Percentiles rank a stretch among this genome's conserved stretches.
These are phyloP conservation scores for Nemophila menziesii DNA, from an alignment of 257 asterid genomes.

Conservation along the genomic window DNA sequence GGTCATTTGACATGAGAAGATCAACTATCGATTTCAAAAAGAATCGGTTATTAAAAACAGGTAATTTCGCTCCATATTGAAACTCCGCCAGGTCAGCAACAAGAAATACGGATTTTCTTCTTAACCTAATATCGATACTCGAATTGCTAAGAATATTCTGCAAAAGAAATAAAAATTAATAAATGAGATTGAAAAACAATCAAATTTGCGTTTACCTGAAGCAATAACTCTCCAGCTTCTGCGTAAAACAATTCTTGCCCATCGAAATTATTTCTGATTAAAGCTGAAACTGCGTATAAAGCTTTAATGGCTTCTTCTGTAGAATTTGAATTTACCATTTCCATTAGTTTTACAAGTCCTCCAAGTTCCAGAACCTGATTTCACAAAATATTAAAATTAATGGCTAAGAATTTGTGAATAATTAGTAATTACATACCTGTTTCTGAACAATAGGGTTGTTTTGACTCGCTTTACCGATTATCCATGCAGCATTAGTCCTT, in stretches of 20 bases:
- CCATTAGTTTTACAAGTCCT: constrained; percentile 42
- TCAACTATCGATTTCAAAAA: constrained; percentile 60
- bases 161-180: constrained; percentile 2
- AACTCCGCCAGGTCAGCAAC: constrained; percentile 55
- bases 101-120: constrained; percentile 46
- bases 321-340: constrained; percentile 41
- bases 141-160: constrained; percentile 68
- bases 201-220: constrained; percentile 45
- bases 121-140: constrained; percentile 53
- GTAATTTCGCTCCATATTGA: constrained; percentile 25
- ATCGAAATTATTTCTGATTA: constrained; percentile 46
- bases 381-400: background rate
- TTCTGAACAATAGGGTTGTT: constrained; percentile 66
- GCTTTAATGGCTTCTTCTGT: constrained; percentile 75
- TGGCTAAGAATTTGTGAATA: background rate
- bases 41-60: constrained; percentile 39
- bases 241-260: constrained; percentile 56
- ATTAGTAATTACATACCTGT: constrained; percentile 39
- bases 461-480: constrained; percentile 86
- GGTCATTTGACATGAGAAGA: constrained; percentile 40
- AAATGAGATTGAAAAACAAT: background rate
- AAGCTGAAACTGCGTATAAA: constrained; percentile 67
- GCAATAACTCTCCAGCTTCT: constrained; percentile 61
- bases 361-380: constrained; percentile 68
- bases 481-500: constrained; percentile 64